These are phyloP conservation scores for Neopestalotiopsis sp. DNA, from an alignment of 2,329 filamentous ascomycete genomes.

Conservation along the genomic window DNA sequence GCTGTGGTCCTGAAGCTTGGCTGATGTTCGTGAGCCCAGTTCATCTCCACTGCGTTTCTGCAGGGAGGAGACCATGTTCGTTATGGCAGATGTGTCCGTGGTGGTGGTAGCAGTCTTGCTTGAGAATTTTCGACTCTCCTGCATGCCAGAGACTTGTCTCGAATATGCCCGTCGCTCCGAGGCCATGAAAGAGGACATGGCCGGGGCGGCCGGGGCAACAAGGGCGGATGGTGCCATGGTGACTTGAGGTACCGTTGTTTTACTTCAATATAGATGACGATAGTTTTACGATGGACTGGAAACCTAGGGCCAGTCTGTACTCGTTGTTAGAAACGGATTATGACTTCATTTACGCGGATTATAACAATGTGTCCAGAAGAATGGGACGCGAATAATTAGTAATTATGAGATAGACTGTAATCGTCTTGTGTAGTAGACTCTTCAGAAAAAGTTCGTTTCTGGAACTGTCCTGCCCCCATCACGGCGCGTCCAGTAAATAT, in stretches of 20 bases:
- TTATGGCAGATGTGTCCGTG: slow-evolving; percentile 33
- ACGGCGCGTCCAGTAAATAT: not conserved
- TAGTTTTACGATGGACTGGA: not conserved
- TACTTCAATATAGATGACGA: not conserved
- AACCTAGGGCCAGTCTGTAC: not conserved
- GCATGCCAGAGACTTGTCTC: slow-evolving; percentile 1
- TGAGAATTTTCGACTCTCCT: not conserved
- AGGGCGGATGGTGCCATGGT: not conserved
- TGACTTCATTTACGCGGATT: not conserved
- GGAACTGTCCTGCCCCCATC: not conserved
- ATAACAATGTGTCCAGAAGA: not conserved
- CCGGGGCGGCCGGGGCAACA: not conserved
- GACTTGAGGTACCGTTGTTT: not conserved
- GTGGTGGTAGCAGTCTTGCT: not conserved
- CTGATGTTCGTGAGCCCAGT: slow-evolving; percentile 33
- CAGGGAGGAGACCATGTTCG: slow-evolving; percentile 34
- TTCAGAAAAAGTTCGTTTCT: not conserved
- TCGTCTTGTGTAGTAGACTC: not conserved
- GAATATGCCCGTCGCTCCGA: not conserved
- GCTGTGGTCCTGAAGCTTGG: slow-evolving; percentile 31
- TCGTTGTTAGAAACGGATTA: not conserved
- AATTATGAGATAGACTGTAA: not conserved
- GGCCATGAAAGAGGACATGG: slow-evolving; percentile 2
- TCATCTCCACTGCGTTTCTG: slow-evolving; percentile 35
- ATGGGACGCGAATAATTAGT: not conserved